These are phyloP conservation scores for Fusarium sp. DNA, from an alignment of 2,329 filamentous ascomycete genomes.

Conservation along the genomic window DNA sequence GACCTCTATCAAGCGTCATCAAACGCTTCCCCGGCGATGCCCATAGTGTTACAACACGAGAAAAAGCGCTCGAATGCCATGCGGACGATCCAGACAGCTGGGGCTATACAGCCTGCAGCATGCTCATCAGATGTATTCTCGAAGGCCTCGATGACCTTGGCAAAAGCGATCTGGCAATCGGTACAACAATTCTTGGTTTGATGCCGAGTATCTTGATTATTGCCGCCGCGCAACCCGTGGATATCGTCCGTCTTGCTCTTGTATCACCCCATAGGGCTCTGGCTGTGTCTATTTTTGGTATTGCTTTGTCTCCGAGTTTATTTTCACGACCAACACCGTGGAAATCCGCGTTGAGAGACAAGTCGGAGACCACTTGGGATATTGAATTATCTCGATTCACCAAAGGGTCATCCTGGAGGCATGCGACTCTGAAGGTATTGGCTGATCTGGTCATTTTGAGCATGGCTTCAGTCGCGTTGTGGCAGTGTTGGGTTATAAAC, in stretches of 20 bases:
- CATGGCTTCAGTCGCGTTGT: background rate
- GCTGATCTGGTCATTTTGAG: background rate
- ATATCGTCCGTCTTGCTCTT: background rate
- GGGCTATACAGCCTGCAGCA: background rate
- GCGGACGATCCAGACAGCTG: background rate
- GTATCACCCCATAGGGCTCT: background rate
- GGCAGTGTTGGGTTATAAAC: background rate
- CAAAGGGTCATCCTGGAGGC: background rate
- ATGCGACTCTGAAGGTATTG: background rate
- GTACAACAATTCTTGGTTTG: background rate
- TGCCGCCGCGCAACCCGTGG: background rate
- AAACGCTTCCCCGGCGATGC: background rate
- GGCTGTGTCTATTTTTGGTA: background rate
- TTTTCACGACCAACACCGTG: background rate
- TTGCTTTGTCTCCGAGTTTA: background rate
- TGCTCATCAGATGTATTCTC: background rate
- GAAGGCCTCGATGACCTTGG: background rate
- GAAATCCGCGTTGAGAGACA: background rate
- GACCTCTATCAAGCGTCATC: background rate
- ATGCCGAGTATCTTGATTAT: background rate
- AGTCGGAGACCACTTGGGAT: background rate
- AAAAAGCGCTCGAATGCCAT: background rate
- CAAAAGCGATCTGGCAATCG: background rate
- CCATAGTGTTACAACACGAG: background rate
- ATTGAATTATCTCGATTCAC: background rate